A percentile compares a stretch with the other conserved stretches of the same genome.
These are phyloP conservation scores for Arabidopsis lyrata DNA, from an alignment of 441 rosid species.

Conservation along the genomic window DNA sequence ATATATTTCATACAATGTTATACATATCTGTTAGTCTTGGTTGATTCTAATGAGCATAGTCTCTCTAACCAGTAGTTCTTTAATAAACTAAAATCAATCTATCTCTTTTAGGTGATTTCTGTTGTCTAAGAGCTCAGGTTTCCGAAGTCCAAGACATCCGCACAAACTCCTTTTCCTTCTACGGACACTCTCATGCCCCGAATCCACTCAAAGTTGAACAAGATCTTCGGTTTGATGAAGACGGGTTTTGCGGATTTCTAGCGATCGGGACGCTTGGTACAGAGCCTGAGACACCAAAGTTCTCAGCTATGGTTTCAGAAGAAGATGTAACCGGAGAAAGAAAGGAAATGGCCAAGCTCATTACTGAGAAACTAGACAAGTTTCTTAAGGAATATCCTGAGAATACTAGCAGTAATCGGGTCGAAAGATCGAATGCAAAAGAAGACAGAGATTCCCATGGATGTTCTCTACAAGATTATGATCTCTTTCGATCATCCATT, in stretches of 20 bases:
- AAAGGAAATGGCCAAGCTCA: constrained; percentile 19
- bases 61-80: not conserved
- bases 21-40: not conserved
- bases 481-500: not conserved
- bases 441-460: not conserved
- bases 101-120: constrained; percentile 25
- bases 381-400: constrained; percentile 27
- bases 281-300: constrained; percentile 45
- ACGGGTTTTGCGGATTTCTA: constrained; percentile 38
- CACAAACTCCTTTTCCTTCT: constrained; percentile 41
- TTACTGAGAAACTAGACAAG: constrained; percentile 38
- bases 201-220: constrained; percentile 17
- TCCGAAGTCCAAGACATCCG: constrained; percentile 41
- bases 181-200: not conserved
- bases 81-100: not conserved
- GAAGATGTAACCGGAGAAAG: constrained; percentile 14
- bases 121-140: constrained; percentile 25
- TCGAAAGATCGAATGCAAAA: constrained; percentile 10
- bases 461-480: constrained; percentile 17
- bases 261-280: constrained; percentile 37
- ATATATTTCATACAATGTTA: not conserved
- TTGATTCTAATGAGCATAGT: not conserved
- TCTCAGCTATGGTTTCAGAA: constrained; percentile 20
- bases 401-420: not conserved
- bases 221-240: constrained; percentile 29